A percentile compares a stretch with the other conserved stretches of the same genome.
Evolutionary conservation across 495 filamentous ascomycete species (phyloP).

Genomic region (Trichoderma reesei): DNA sequence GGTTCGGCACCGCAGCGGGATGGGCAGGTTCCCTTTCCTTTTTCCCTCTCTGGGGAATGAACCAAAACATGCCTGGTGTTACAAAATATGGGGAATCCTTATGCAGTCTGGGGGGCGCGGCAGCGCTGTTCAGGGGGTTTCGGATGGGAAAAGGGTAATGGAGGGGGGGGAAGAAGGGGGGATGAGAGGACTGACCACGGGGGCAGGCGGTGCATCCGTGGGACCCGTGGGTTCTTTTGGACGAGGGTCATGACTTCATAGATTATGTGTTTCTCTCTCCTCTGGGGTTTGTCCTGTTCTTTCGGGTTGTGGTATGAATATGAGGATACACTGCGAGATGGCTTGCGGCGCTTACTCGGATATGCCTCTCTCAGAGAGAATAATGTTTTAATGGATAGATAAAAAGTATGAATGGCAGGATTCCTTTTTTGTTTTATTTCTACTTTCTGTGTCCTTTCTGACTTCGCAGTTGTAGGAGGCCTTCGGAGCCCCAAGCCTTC

Average conservation of each 20-base stretch:
- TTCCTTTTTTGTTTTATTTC: too few relatives aligned
- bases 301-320: too few relatives aligned
- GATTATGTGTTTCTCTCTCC: not conserved
- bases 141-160: not conserved
- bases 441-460: too few relatives aligned
- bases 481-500: too few relatives aligned
- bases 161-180: not conserved
- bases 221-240: not conserved
- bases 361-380: too few relatives aligned
- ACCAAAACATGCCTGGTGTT: constrained; percentile 2
- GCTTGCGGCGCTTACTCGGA: too few relatives aligned
- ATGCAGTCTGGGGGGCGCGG: constrained; percentile 3
- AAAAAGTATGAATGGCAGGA: not conserved
- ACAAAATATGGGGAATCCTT: constrained; percentile 1
- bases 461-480: too few relatives aligned
- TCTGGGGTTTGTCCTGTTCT: not conserved
- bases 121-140: not conserved
- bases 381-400: not conserved
- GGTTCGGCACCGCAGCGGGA: not conserved
- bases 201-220: constrained; percentile 1
- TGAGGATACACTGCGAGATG: too few relatives aligned
- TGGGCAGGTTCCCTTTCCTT: too few relatives aligned
- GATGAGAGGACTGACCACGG: not conserved
- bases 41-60: not conserved
- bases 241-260: not conserved